A percentile compares a stretch with the other conserved stretches of the same genome.
Conservation (phyloP, 169 alveolate genomes). For the Eimeria acervulina region DNA sequence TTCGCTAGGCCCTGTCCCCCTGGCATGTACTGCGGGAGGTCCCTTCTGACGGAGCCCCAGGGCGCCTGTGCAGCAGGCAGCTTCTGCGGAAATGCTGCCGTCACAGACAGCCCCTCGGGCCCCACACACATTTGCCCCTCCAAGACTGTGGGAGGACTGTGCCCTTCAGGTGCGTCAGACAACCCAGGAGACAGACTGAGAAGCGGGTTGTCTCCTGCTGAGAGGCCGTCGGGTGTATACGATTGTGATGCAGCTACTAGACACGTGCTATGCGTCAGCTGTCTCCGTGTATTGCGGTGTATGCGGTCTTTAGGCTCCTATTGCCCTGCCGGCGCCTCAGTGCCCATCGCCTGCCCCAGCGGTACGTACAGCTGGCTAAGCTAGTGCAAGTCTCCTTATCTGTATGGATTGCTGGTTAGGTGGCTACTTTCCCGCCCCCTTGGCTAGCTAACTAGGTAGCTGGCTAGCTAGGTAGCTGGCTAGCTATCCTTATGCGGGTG, state of each 20-base stretch:
- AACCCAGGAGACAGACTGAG: not conserved
- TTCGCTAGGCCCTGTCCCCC: slow-evolving; percentile 75
- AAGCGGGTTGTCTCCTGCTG: not conserved
- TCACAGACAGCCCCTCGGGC: slow-evolving; percentile 42
- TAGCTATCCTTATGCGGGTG: not conserved
- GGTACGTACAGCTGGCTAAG: slow-evolving; percentile 8
- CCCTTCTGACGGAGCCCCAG: slow-evolving; percentile 34
- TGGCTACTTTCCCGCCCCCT: not conserved
- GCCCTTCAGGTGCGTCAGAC: slow-evolving; percentile 15
- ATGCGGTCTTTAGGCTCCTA: slow-evolving; percentile 53
- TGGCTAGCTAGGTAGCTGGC: not conserved
- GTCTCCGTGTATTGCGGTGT: not conserved
- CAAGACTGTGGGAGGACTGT: not conserved
- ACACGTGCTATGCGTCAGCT: not conserved
- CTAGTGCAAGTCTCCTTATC: not conserved
- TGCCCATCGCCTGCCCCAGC: slow-evolving; percentile 64
- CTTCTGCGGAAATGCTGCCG: slow-evolving; percentile 21
- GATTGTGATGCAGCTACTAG: not conserved
- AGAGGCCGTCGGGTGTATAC: no score
- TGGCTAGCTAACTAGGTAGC: not conserved
- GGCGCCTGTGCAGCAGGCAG: slow-evolving; percentile 76
- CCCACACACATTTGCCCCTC: slow-evolving; percentile 46
- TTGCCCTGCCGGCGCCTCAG: slow-evolving; percentile 78
- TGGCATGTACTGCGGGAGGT: slow-evolving; percentile 75
- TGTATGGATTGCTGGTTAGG: not conserved